Evolutionary conservation across 192 early-diverging fungal species (phyloP).

Genomic region (Phlyctochytrium arcticum): DNA sequence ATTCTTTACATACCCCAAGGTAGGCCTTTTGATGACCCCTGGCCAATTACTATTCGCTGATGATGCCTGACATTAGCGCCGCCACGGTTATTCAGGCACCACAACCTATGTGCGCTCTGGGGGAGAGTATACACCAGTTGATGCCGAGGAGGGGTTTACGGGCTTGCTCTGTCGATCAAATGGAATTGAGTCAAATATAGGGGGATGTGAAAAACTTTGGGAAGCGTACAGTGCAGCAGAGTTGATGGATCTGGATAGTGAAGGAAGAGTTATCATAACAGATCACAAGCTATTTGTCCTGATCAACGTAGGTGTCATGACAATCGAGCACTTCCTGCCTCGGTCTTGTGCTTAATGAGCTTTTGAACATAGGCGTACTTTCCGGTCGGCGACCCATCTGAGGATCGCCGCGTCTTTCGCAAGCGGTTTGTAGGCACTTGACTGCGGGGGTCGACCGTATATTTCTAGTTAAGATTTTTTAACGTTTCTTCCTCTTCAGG

Average conservation of each 20-base stretch:
- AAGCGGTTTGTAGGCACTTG: slow-evolving; percentile 36
- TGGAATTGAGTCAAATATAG: slow-evolving; percentile 7
- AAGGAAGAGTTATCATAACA: slow-evolving; percentile 67
- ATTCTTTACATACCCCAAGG: slow-evolving; percentile 65
- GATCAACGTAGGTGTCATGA: slow-evolving; percentile 55
- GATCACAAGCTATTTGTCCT: slow-evolving; percentile 75
- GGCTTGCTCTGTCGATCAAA: slow-evolving; percentile 28
- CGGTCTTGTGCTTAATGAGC: too few relatives aligned
- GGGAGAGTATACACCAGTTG: slow-evolving; percentile 45
- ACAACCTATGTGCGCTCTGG: slow-evolving; percentile 58
- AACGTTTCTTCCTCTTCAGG: too few relatives aligned
- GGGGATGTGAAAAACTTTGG: slow-evolving; percentile 24
- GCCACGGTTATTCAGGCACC: slow-evolving; percentile 66
- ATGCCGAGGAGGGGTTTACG: slow-evolving; percentile 68
- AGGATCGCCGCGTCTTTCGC: slow-evolving; percentile 48
- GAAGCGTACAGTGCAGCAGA: slow-evolving; percentile 29
- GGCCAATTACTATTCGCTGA: neutral
- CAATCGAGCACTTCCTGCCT: too few relatives aligned
- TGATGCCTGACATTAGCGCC: slow-evolving; percentile 5
- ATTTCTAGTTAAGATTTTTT: too few relatives aligned
- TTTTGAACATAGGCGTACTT: slow-evolving; percentile 57
- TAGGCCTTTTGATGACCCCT: slow-evolving; percentile 14
- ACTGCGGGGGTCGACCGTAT: neutral
- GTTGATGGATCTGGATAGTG: slow-evolving; percentile 54
- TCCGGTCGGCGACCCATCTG: slow-evolving; percentile 48